Base-by-base conservation (phyloP, 2,329 filamentous ascomycete species). In the Raffaelea deltoideospora region DNA sequence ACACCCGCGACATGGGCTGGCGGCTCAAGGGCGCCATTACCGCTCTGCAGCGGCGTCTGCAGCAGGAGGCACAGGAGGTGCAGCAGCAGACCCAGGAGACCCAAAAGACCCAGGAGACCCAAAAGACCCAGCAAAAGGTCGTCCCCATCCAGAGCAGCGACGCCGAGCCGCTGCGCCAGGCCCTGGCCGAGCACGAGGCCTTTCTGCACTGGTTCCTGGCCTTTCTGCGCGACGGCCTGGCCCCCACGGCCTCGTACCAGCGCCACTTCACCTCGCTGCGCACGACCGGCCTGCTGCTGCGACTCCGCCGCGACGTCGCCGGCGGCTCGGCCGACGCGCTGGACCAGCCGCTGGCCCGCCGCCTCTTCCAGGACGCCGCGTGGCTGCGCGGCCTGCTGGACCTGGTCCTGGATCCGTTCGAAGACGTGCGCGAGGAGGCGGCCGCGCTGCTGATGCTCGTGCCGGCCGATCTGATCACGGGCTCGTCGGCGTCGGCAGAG, bases 321-420 rank as follows among this genome's bases (percentile, higher is more conserved):
- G 49, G 47, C 9, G 50, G 44, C 8, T 41, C 43, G 3, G 43
- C 49, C 4, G 51, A 52, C 11, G 35, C 21, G 2, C 26, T 53
- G 9, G 53, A 55, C 30, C 39, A 35, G 4, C 47, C 44, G 18
- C 37, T 48, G 23, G 50, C 44, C 3, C 34, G 31, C 15, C 38
- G 51, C 5, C 45, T 59, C 3, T 54, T 57, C 14, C 51, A 51
- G 11, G 65, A 71, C 33, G 45, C 47, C 3, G 62, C 55, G 1
- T 72, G 79, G 59, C 56, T 72, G 10, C 65, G 79, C 33, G 63
- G 76, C 5, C 60, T 96, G 7, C 60, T 87, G 13, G 85, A 94
- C 53, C 69, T 94, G 18, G 58, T 93, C 8, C 65, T 93, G 50
- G 83, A 98, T 48, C 84, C 88, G 0, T 98, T 93, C 49, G 90